phyloP scores from a whole-genome alignment of 208 protist genomes.

The Sergeia podlipaevii region DNA sequence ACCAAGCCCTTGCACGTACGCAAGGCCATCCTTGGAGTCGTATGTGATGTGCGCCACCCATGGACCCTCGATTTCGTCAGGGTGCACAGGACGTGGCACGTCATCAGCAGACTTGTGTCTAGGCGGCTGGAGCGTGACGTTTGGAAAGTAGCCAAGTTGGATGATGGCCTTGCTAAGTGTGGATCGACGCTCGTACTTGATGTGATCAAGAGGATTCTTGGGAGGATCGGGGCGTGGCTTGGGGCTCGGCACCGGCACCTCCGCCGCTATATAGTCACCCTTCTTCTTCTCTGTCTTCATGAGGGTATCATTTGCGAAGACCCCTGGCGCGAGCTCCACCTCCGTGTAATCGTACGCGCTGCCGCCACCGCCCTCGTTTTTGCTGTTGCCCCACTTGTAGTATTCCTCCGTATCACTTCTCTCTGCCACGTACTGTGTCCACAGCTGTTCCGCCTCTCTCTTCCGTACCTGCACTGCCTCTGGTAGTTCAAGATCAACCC shows the following conservation, averaged over 20 bases:
- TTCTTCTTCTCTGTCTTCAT: too few relatives aligned
- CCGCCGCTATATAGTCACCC: too few relatives aligned
- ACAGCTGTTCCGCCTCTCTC: constrained; percentile 74
- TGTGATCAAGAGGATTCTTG: constrained; percentile 67
- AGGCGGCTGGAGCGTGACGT: constrained; percentile 50
- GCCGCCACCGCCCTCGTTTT: constrained; percentile 2
- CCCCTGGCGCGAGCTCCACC: constrained; percentile 77
- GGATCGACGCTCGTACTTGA: constrained; percentile 59
- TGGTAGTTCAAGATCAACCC: constrained; percentile 53
- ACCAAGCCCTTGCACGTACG: constrained; percentile 62
- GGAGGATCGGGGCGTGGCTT: constrained; percentile 34
- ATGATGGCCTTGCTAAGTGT: constrained; percentile 58
- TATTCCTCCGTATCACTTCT: constrained; percentile 74
- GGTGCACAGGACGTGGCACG: constrained; percentile 74
- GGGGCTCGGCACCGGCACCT: constrained; percentile 64
- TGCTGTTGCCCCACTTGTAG: constrained; percentile 11
- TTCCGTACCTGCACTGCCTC: constrained; percentile 64
- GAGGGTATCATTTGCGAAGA: constrained; percentile 38
- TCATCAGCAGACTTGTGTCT: constrained; percentile 31
- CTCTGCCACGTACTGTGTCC: constrained; percentile 69
- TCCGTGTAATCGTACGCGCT: constrained; percentile 70
- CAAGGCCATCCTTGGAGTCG: constrained; percentile 56
- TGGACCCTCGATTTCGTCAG: constrained; percentile 87
- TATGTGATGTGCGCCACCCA: constrained; percentile 85
- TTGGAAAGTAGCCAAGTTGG: constrained; percentile 85